phyloP scores from a whole-genome alignment of 108 stramenopile species.

The Seminavis robusta region DNA sequence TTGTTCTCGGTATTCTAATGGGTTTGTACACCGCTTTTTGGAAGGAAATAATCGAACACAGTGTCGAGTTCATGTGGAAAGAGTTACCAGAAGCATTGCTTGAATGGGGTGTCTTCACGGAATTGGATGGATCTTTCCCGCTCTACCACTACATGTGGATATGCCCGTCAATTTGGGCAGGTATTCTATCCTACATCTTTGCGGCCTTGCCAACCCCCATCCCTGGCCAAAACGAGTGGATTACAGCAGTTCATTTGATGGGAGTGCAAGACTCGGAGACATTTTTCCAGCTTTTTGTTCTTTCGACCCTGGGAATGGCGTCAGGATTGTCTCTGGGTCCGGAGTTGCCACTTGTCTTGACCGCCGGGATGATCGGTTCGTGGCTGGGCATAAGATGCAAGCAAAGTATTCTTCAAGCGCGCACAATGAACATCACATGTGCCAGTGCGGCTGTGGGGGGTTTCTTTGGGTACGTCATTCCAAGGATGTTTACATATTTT shows the following conservation, averaged over 20 bases:
- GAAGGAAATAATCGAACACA: constrained; percentile 40
- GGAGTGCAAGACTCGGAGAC: constrained; percentile 44
- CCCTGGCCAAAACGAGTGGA: constrained; percentile 65
- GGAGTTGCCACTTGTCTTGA: constrained; percentile 53
- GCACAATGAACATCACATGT: constrained; percentile 51
- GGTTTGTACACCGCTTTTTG: constrained; percentile 50
- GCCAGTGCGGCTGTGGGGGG: constrained; percentile 55
- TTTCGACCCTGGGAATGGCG: constrained; percentile 52
- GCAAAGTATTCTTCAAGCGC: constrained; percentile 43
- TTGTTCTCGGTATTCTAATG: constrained; percentile 47
- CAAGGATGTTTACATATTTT: too few relatives aligned
- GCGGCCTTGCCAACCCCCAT: constrained; percentile 22
- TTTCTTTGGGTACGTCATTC: constrained; percentile 63
- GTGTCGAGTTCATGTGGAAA: constrained; percentile 52
- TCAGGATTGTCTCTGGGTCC: constrained; percentile 57
- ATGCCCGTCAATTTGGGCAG: constrained; percentile 36
- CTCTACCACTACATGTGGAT: constrained; percentile 70
- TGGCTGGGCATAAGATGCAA: constrained; percentile 38
- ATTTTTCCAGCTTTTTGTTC: constrained; percentile 32
- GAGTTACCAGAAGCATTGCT: constrained; percentile 35
- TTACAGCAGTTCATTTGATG: constrained; percentile 36
- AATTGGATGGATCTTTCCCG: constrained; percentile 42
- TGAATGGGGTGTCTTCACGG: constrained; percentile 44
- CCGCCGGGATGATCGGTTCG: constrained; percentile 60
- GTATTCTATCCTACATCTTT: constrained; percentile 41